Evolutionary conservation across 306 rosid genomes (phyloP), one percentile per base, ranked within the genome.

Genomic region (Neltuma alba): DNA sequence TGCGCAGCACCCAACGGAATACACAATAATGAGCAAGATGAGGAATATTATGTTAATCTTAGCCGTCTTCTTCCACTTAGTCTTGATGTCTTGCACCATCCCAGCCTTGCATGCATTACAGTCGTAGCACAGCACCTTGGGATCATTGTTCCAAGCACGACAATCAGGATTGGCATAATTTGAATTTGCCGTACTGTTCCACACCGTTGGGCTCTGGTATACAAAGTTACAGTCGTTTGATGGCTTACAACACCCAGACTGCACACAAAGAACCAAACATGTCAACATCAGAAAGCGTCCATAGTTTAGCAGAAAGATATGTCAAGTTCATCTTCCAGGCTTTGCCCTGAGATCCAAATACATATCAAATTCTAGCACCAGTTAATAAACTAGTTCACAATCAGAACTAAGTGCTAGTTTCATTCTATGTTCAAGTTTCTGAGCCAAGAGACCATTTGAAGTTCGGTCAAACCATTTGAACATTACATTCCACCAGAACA

Each of bases 21-120:
- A 93, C 4, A 93, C 96, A 14, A 91, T 67, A n/a, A 91, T 70
- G 61, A 93, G 96, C 77, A 87, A 57, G 48, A 91, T 33, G 5
- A 93, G 90, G 81, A 89, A 72, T 14, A 89, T 82, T 4, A 89
- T 61, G 75, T 91, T 91, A 30, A 88, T 76, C 60, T 81, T 41
- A 3, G 96, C 91, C 40, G 86, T 88, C 84, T 85, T 92, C 90
- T 88, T 92, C 97, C 97, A 91, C 16, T 88, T 37, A 25, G 74
- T 42, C 15, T 10, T 42, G 4, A 42, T 3, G 3, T 42, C 11
- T 11, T 12, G 16, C 47, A 42, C 4, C 15, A 42, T 10, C 15
- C 47, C 47, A 11, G 47, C 47, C 47, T 9, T 42, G 14, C 47
- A 11, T 2, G 47, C 10, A 42, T 11, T 42, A 42, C 13, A 9